Evolutionary conservation across 352 stramenopile species (phyloP), one percentile per base, ranked within the genome.

Genomic region (Pythium scleroteichum): DNA sequence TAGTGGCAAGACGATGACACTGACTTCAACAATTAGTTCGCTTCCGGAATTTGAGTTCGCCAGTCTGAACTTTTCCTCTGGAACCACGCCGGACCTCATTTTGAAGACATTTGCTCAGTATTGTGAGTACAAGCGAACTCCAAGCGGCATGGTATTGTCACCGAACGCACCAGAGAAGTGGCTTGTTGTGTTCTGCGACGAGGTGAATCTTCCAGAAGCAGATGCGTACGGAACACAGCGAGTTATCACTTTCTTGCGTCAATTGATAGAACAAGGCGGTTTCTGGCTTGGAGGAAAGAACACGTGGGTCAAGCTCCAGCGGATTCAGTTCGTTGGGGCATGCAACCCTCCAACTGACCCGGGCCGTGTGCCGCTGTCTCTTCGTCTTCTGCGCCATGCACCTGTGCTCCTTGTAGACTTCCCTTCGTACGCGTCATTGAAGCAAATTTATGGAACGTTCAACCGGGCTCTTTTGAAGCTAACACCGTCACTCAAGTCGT

Each of bases 401-500:
- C 97, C 97, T 22, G 73, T 99, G n/a, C 79, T 99, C 24, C 82
- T 99, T 46, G 98, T 99, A 38, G 98, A 99, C 74, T 99, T 99
- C 64, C 98, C 98, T 17, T 97, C 96, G 22, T 94, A 90, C 60
- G 85, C 97, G 44, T 98, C 89, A 23, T 71, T 99, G 20, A 92
- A 98, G 64, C 97, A 99, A 73, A 99, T 99, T 68, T 99, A 99
- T 72, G 83, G 95, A 44, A 99, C 97, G n/a, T 99, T 99, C 75
- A 99, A 99, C 75, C 90, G 91, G 35, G 97, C 97, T 20, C 78
- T 99, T 51, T 87, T 99, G 53, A 99, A 99, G 76, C 72, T 99
- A 22, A 99, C 99, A 55, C 97, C 97, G 29, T 97, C 97, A 29
- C 77, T 99, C 17, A 97, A 96, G 67, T 97, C 95, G 40, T 97